Base-by-base conservation (phyloP, 179 eudicot species). In the Patellifolia procumbens region DNA sequence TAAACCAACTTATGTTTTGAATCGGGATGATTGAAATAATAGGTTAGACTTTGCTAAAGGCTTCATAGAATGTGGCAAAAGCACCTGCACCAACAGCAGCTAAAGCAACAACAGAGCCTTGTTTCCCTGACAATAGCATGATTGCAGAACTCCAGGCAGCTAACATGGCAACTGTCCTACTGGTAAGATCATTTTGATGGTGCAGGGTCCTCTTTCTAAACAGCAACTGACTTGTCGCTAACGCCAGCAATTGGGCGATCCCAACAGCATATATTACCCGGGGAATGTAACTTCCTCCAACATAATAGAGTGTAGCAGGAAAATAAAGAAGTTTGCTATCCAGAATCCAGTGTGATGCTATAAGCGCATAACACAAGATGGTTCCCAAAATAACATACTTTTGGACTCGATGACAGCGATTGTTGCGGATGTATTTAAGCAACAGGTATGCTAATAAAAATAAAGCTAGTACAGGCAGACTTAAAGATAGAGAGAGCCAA, bases 1-100 rank as follows among this genome's bases (percentile, higher is more conserved):
- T 24, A 45, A 68, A 26, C 48, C 45, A 9, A 63, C 45, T 16
- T 67, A 42, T 37, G 10, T 9, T n/a, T 42, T 26, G 37, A 45
- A 68, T 45, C 32, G 11, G 35, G 52, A 19, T 32, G 22, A 10
- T 13, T 19, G 13, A 39, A 45, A 5, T 12, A 31, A 34, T 4
- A 42, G 12, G 37, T 39, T 39, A 19, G 66, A 42, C 32, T 29
- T 49, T 49, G 58, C 58, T 67, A 42, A 61, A 53, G 61, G 48
- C 60, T 51, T 31, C 37, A 28, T 52, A 76, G 73, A 73, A 72
- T 46, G 70, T 56, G 51, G 72, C n/a, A 64, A 39, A 76, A 52
- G 83, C 79, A 95, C 99, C 99, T 93, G 92, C 98, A 66, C 84
- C 80, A 37, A 93, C 72, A 60, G 87, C 78, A 75, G 87, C 93